A percentile compares a stretch with the other conserved stretches of the same genome.
These are phyloP conservation scores for Boletus bicolor DNA, from an alignment of 768 basidiomycete genomes.

Conservation along the genomic window DNA sequence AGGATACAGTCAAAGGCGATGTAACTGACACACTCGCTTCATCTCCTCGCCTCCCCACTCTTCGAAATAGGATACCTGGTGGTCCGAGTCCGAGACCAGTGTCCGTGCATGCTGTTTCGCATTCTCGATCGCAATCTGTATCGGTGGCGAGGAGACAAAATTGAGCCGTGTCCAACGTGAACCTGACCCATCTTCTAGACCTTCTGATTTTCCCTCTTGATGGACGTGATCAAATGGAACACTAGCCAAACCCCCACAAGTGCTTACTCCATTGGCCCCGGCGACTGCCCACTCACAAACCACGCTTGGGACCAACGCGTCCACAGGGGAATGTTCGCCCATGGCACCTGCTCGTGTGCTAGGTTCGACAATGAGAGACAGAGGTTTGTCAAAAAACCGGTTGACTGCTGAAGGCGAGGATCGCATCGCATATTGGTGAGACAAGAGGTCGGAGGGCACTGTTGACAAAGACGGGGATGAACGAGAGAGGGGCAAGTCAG, in stretches of 20 bases:
- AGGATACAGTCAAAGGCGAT: neutral
- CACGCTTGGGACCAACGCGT: conserved; percentile 87
- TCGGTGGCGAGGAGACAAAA: conserved; percentile 66
- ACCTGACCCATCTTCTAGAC: conserved; percentile 8
- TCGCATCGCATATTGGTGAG: conserved; percentile 73
- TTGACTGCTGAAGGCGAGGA: conserved; percentile 67
- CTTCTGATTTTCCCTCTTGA: neutral
- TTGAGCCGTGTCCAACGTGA: conserved; percentile 61
- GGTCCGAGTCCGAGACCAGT: conserved; percentile 77
- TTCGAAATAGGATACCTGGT: conserved; percentile 76
- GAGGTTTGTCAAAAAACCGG: conserved; percentile 88
- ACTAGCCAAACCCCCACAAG: conserved; percentile 54
- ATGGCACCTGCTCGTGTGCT: conserved; percentile 81
- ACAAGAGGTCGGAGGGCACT: conserved; percentile 43
- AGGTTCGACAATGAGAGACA: conserved; percentile 79
- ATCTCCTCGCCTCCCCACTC: conserved; percentile 90
- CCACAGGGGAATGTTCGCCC: conserved; percentile 89
- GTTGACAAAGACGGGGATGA: conserved; percentile 11
- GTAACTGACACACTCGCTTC: conserved; percentile 57
- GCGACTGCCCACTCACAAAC: conserved; percentile 78
- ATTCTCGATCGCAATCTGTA: conserved; percentile 51
- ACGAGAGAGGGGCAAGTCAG: neutral
- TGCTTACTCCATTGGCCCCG: conserved; percentile 13
- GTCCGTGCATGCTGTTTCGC: conserved; percentile 56
- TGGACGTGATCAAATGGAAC: conserved; percentile 11